A percentile compares a stretch with the other conserved stretches of the same genome.
Conservation (phyloP, 78 protist species). For the Emiliania huxleyi region DNA sequence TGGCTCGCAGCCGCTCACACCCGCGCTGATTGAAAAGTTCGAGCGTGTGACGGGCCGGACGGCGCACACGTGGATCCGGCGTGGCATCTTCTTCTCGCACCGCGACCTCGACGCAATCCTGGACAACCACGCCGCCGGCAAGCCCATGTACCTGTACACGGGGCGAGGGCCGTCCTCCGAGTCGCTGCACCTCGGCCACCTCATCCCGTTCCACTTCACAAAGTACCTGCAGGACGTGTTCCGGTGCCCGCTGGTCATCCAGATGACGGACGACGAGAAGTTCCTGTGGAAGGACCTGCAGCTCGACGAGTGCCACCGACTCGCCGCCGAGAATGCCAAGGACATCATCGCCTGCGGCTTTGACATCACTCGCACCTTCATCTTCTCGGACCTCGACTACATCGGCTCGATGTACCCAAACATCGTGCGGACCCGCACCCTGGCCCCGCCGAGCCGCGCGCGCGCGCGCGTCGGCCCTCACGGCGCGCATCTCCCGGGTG, state of each 20-base stretch:
- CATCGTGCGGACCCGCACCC: too few species aligned
- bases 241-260: slow-evolving; percentile 82
- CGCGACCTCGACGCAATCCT: slow-evolving; percentile 42
- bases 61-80: slow-evolving; percentile 19
- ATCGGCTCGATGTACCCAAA: slow-evolving; percentile 69
- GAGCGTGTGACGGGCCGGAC: slow-evolving; percentile 23
- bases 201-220: slow-evolving; percentile 94
- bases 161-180: slow-evolving; percentile 98
- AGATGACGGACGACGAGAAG: slow-evolving; percentile 99
- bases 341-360: slow-evolving; percentile 99
- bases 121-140: slow-evolving; percentile 72
- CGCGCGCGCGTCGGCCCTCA: too few species aligned
- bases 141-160: slow-evolving; percentile 96
- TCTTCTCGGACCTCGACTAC: slow-evolving; percentile 93
- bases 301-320: slow-evolving; percentile 68
- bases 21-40: background rate
- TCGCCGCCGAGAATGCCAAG: slow-evolving; percentile 77
- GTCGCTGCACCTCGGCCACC: slow-evolving; percentile 96
- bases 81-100: slow-evolving; percentile 56
- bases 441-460: too few species aligned
- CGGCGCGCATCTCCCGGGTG: too few species aligned
- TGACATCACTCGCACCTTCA: slow-evolving; percentile 93
- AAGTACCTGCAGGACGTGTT: slow-evolving; percentile 84
- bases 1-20: slow-evolving; percentile 21
- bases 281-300: slow-evolving; percentile 78